phyloP scores from a whole-genome alignment of 805 yeast species.

The Ogataea angusta region DNA sequence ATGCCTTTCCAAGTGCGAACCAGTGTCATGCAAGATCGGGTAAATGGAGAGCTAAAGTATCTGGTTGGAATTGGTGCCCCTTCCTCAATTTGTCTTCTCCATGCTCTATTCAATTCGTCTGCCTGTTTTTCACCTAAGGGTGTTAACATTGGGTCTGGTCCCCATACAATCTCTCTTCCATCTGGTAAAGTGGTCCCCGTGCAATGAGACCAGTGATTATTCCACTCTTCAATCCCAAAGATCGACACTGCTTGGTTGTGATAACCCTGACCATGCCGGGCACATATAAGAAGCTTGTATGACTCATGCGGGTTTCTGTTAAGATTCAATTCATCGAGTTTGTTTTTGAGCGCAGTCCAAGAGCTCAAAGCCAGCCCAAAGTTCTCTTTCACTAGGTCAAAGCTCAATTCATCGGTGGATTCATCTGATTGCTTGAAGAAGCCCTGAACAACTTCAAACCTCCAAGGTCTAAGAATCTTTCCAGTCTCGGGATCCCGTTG shows the following conservation, averaged over 20 bases:
- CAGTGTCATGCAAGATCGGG: constrained; percentile 59
- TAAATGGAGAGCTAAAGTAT: constrained; percentile 61
- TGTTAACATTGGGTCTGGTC: constrained; percentile 60
- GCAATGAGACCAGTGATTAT: constrained; percentile 47
- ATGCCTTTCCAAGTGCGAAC: constrained; percentile 48
- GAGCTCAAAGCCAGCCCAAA: constrained; percentile 41
- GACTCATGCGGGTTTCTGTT: constrained; percentile 36
- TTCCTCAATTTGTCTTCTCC: constrained; percentile 40
- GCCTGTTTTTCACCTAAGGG: constrained; percentile 57
- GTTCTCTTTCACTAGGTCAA: constrained; percentile 40
- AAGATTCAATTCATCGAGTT: constrained; percentile 30
- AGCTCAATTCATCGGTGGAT: constrained; percentile 43
- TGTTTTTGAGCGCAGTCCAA: constrained; percentile 39
- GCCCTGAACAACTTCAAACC: constrained; percentile 46
- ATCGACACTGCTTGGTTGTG: constrained; percentile 55
- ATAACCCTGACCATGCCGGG: constrained; percentile 70
- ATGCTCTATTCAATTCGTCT: constrained; percentile 40
- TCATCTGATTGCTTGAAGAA: constrained; percentile 47
- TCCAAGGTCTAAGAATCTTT: constrained; percentile 38
- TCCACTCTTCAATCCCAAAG: constrained; percentile 60
- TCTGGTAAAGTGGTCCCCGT: constrained; percentile 40
- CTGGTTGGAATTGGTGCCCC: constrained; percentile 55
- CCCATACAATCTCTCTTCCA: constrained; percentile 49
- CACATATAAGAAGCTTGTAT: constrained; percentile 50
- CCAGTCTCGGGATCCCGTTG: constrained; percentile 28